phyloP scores from a whole-genome alignment of 257 asterid genomes.

The Solanum pimpinellifolium region DNA sequence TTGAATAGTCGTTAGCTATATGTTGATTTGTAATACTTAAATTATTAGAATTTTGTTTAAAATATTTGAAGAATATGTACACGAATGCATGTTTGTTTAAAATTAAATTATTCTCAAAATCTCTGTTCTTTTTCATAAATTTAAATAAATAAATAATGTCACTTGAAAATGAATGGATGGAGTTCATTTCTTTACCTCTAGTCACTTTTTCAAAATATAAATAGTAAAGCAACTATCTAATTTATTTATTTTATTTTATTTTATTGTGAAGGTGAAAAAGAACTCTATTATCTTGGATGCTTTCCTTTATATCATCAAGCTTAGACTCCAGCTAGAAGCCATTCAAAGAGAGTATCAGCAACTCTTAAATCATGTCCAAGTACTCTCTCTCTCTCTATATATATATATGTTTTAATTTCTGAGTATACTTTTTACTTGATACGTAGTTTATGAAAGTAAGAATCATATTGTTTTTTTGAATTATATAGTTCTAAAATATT shows the following conservation, averaged over 20 bases:
- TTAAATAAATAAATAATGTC: no score
- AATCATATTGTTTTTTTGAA: no score
- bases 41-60: no score
- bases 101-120: background rate
- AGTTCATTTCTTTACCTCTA: background rate
- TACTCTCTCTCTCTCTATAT: background rate
- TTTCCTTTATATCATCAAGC: slow-evolving; percentile 42
- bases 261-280: slow-evolving; percentile 38
- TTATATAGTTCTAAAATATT: no score
- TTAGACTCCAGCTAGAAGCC: slow-evolving; percentile 62
- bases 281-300: slow-evolving; percentile 54
- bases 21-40: background rate
- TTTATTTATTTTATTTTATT: background rate
- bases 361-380: slow-evolving; percentile 43
- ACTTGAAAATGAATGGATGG: background rate
- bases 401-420: no score
- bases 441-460: no score
- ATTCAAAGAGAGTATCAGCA: slow-evolving; percentile 42
- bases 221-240: background rate
- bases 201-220: no score
- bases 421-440: background rate
- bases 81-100: background rate
- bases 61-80: no score
- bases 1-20: background rate
- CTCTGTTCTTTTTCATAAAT: background rate